Base-by-base conservation (phyloP, 495 filamentous ascomycete genomes). In the Talaromyces proteolyticus region DNA sequence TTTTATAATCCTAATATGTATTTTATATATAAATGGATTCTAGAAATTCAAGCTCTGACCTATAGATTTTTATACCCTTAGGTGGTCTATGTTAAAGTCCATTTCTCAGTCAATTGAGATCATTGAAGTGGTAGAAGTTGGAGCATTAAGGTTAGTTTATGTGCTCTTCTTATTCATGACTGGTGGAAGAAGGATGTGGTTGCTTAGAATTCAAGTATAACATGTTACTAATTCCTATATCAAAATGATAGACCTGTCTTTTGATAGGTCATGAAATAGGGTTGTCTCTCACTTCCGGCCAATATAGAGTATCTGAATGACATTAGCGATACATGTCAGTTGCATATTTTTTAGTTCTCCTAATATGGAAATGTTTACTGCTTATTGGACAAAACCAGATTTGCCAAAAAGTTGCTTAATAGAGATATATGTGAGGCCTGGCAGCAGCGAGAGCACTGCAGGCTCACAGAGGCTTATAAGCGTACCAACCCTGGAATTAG, bases 241-340 rank as follows among this genome's bases (percentile, higher is more conserved):
- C 20, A 45, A 53, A 43, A 53, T 50, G 19, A 37, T 24, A 10
- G 17, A 18, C 6, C 24, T 39, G 8, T 51, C 0, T 55, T 57
- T 38, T 60, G 60, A 17, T 53, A 62, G 36, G 59, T 68, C 40
- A 53, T 22, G 23, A 48, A 50, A 53, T 26, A 51, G 64, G 38
- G 57, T 58, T 41, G 58, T 51, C 41, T 29, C 43, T 42, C 17
- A 43, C 8, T 20, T 34, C 21, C 41, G 51, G 51, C 8, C 62
- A 55, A 10, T 56, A 56, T 24, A 55, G 55, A 18, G 58, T 55
- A 20, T 53, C 49, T n/a, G n/a, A n/a, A n/a, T n/a, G n/a, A n/a
- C n/a, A n/a, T n/a, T n/a, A n/a, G n/a, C n/a, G n/a, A n/a, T n/a
- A n/a, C n/a, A n/a, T n/a, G n/a, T n/a, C n/a, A n/a, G n/a, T n/a